phyloP scores from a whole-genome alignment of 169 alveolate species.

The Plasmodium gallinaceum region DNA sequence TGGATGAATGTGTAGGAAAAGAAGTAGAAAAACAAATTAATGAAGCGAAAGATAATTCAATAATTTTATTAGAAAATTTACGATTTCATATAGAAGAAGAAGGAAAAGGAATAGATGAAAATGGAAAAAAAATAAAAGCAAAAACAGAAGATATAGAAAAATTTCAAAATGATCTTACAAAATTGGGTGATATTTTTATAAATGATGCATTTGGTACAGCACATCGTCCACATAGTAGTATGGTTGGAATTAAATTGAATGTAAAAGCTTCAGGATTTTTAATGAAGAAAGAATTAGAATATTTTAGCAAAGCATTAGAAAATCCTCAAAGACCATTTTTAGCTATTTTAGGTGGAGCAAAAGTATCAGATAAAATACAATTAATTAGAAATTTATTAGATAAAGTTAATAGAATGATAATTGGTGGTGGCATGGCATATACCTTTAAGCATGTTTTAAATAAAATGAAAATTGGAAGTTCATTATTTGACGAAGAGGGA shows the following conservation, averaged over 20 bases:
- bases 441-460: conserved; percentile 95
- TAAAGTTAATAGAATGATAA: conserved; percentile 95
- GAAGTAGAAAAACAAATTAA: conserved; percentile 91
- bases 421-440: conserved; percentile 99
- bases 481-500: conserved; percentile 97
- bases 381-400: conserved; percentile 94
- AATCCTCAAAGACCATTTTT: conserved; percentile 95
- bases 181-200: conserved; percentile 95
- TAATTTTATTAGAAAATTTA: conserved; percentile 95
- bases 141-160: conserved; percentile 86
- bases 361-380: conserved; percentile 97
- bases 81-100: conserved; percentile 98
- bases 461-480: conserved; percentile 93
- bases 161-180: conserved; percentile 93
- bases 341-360: conserved; percentile 99
- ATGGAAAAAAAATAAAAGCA: conserved; percentile 94
- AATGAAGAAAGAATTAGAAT: conserved; percentile 96
- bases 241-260: conserved; percentile 94
- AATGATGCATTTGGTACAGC: conserved; percentile 99
- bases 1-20: conserved; percentile 96
- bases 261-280: conserved; percentile 96
- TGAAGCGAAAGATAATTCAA: conserved; percentile 90
- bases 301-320: conserved; percentile 96
- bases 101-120: conserved; percentile 95
- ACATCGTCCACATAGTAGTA: conserved; percentile 98